phyloP scores from a whole-genome alignment of 23 red algal species.

The Gracilaria domingensis region DNA sequence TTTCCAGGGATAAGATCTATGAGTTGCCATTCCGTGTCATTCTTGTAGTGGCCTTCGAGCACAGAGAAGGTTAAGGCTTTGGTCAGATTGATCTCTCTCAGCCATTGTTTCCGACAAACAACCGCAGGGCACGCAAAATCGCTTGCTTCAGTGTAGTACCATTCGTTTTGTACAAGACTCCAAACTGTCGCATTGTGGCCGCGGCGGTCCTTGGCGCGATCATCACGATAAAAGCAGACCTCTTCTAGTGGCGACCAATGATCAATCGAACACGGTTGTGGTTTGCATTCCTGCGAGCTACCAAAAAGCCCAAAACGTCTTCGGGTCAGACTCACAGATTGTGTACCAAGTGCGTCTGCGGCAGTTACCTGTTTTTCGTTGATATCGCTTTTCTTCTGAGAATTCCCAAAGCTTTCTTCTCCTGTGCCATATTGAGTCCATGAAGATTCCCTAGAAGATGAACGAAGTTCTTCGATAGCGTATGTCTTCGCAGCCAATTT shows the following conservation, averaged over 20 bases:
- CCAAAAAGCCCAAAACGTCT: not conserved
- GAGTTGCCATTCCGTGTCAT: conserved; percentile 37
- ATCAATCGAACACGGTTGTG: conserved; percentile 9
- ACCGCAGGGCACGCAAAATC: conserved; percentile 46
- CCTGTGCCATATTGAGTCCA: not conserved
- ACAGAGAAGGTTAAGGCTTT: not conserved
- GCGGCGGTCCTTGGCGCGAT: conserved; percentile 41
- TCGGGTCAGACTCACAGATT: not conserved
- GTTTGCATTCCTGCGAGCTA: not conserved
- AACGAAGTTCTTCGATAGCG: not conserved
- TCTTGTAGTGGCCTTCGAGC: conserved; percentile 29
- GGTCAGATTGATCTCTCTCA: conserved; percentile 37
- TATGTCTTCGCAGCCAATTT: not conserved
- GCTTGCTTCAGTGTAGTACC: conserved; percentile 33
- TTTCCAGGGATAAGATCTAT: conserved; percentile 12
- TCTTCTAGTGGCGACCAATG: conserved; percentile 34
- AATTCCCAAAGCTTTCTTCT: not conserved
- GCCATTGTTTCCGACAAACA: conserved; percentile 50
- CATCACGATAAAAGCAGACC: conserved; percentile 37
- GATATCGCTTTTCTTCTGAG: not conserved
- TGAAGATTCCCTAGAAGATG: not conserved
- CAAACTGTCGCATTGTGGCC: conserved; percentile 52
- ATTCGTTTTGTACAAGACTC: conserved; percentile 47
- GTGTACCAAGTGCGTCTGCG: not conserved
- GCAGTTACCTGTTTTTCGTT: no score